Conservation (phyloP, 495 filamentous ascomycete genomes). For the Bathelium albidoporum region DNA sequence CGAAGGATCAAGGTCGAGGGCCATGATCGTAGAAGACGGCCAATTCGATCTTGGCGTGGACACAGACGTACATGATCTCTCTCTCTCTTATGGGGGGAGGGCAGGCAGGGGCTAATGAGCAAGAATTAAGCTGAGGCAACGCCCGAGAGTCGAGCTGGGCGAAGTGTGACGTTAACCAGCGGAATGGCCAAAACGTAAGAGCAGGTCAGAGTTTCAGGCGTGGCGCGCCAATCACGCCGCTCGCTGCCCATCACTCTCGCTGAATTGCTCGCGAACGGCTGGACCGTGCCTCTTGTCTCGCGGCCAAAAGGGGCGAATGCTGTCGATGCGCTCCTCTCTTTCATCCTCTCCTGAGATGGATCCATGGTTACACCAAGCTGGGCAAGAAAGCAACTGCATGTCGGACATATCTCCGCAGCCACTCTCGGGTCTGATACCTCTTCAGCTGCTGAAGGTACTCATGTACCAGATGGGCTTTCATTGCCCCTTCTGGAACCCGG, state of each 20-base stretch:
- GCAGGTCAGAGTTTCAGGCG: background rate
- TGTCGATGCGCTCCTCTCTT: background rate
- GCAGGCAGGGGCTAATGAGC: background rate
- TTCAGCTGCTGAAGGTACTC: too few species aligned
- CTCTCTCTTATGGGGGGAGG: too few species aligned
- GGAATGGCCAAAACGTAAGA: background rate
- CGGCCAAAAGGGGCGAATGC: background rate
- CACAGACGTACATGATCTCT: background rate
- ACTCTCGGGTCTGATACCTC: too few species aligned
- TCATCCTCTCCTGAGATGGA: background rate
- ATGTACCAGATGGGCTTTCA: too few species aligned
- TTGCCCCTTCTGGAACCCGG: too few species aligned
- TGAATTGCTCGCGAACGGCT: background rate
- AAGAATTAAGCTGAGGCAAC: conserved; percentile 1
- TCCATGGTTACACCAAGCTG: too few species aligned
- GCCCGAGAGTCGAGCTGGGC: background rate
- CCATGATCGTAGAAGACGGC: conserved; percentile 1
- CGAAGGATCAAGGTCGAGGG: conserved; percentile 21
- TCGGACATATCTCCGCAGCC: background rate
- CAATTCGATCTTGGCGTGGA: background rate
- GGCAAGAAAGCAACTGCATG: background rate
- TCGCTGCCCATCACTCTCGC: background rate
- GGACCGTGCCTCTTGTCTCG: background rate
- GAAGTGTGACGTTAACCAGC: background rate
- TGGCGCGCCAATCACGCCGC: background rate